Conservation (phyloP, 148 eudicot species). For the Rhododendron ovatum region DNA sequence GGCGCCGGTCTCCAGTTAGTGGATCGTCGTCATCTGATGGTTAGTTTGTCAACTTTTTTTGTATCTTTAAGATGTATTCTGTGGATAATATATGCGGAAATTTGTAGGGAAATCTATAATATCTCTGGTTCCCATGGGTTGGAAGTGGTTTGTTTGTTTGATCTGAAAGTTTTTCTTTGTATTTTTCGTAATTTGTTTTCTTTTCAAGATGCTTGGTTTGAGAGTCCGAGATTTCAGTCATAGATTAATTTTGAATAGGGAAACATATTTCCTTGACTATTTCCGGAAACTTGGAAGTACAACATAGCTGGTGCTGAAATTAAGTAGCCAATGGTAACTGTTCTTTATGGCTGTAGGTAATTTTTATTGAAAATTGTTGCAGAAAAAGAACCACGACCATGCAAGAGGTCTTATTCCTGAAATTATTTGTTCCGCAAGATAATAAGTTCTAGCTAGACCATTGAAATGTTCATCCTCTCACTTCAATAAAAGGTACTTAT, state of each 20-base stretch:
- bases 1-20: conserved; percentile 62
- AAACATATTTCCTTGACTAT: too few species aligned
- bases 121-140: background rate
- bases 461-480: too few species aligned
- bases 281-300: too few species aligned
- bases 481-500: too few species aligned
- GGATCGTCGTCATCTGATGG: conserved; percentile 69
- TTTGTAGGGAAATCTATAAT: background rate
- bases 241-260: background rate
- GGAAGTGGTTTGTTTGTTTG: background rate
- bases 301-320: too few species aligned
- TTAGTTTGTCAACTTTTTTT: conserved; percentile 22
- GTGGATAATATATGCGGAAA: background rate
- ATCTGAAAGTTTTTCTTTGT: background rate
- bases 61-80: background rate
- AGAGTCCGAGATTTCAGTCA: background rate
- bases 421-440: too few species aligned
- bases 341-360: too few species aligned
- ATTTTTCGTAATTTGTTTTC: background rate
- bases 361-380: too few species aligned
- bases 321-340: too few species aligned
- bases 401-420: too few species aligned
- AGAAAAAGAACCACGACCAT: too few species aligned
- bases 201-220: background rate
- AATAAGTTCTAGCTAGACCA: too few species aligned